Conservation (phyloP, 2,329 filamentous ascomycete genomes). For the Paramyrothecium sp. region DNA sequence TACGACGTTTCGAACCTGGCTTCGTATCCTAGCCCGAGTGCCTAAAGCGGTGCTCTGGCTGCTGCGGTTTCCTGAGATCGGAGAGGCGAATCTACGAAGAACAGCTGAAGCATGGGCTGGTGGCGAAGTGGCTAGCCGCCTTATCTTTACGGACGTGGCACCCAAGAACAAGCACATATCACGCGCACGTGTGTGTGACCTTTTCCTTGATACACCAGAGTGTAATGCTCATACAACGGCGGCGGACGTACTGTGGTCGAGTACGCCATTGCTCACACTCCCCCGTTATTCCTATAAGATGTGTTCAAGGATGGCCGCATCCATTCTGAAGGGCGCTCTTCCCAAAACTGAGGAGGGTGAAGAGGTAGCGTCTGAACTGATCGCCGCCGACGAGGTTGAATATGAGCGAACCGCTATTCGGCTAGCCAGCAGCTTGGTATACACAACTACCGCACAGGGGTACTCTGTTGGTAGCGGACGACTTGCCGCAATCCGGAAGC, state of each 20-base stretch:
- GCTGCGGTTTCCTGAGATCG: slow-evolving; percentile 91
- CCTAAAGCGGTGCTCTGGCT: slow-evolving; percentile 93
- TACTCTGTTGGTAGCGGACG: slow-evolving; percentile 63
- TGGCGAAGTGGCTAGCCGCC: slow-evolving; percentile 76
- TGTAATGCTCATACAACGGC: slow-evolving; percentile 98
- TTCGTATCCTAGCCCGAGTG: slow-evolving; percentile 81
- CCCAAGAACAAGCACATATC: slow-evolving; percentile 94
- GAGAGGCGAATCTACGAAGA: slow-evolving; percentile 78
- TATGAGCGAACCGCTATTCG: slow-evolving; percentile 78
- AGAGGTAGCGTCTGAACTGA: slow-evolving; percentile 70
- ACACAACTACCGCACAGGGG: slow-evolving; percentile 42
- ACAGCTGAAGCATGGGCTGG: slow-evolving; percentile 85
- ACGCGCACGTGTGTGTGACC: slow-evolving; percentile 84
- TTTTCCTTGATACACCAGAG: slow-evolving; percentile 96
- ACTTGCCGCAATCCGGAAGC: slow-evolving; percentile 72
- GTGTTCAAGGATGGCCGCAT: slow-evolving; percentile 97
- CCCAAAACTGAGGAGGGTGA: slow-evolving; percentile 69
- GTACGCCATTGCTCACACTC: slow-evolving; percentile 85
- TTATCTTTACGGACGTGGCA: slow-evolving; percentile 95
- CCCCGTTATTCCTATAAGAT: slow-evolving; percentile 97
- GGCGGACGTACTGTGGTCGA: slow-evolving; percentile 94
- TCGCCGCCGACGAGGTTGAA: slow-evolving; percentile 73
- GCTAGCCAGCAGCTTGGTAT: slow-evolving; percentile 63
- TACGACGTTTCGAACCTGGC: slow-evolving; percentile 92
- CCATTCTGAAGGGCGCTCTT: slow-evolving; percentile 85